Conservation (phyloP, 2,329 filamentous ascomycete species). For the Mycogone perniciosa region DNA sequence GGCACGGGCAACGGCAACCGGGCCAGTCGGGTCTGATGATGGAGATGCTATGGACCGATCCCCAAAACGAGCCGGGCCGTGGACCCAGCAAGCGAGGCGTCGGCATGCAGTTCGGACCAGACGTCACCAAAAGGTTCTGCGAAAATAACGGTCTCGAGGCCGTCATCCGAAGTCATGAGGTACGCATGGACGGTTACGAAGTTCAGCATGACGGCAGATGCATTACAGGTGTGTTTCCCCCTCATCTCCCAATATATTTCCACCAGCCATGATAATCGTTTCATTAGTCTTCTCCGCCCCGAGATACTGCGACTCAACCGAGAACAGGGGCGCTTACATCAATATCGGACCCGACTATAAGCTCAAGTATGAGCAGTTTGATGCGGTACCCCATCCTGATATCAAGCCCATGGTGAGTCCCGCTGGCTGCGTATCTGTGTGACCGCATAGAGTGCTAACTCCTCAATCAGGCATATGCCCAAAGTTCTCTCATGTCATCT, state of each 20-base stretch:
- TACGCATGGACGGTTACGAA: slow-evolving; percentile 98
- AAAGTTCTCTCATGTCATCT: slow-evolving; percentile 71
- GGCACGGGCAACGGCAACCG: slow-evolving; percentile 85
- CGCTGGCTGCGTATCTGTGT: not conserved
- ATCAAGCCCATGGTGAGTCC: slow-evolving; percentile 81
- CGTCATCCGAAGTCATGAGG: slow-evolving; percentile 94
- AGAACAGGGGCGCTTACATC: slow-evolving; percentile 98
- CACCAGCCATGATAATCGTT: slow-evolving; percentile 12
- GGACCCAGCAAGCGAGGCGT: slow-evolving; percentile 96
- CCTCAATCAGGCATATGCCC: slow-evolving; percentile 64
- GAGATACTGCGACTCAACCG: slow-evolving; percentile 94
- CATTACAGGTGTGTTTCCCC: slow-evolving; percentile 67
- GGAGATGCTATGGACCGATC: slow-evolving; percentile 99
- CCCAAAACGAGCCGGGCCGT: slow-evolving; percentile 76
- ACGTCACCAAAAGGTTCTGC: slow-evolving; percentile 94
- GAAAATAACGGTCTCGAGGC: slow-evolving; percentile 92
- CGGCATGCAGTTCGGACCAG: slow-evolving; percentile 92
- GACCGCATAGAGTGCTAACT: not conserved
- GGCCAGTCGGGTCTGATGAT: slow-evolving; percentile 96
- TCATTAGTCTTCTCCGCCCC: slow-evolving; percentile 84
- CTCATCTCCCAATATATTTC: not conserved
- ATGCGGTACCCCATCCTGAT: slow-evolving; percentile 91
- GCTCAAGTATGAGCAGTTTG: slow-evolving; percentile 86
- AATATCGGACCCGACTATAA: slow-evolving; percentile 91
- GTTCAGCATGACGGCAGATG: slow-evolving; percentile 93